Evolutionary conservation across 345 rosid species (phyloP).

Genomic region (Microcos paniculata): DNA sequence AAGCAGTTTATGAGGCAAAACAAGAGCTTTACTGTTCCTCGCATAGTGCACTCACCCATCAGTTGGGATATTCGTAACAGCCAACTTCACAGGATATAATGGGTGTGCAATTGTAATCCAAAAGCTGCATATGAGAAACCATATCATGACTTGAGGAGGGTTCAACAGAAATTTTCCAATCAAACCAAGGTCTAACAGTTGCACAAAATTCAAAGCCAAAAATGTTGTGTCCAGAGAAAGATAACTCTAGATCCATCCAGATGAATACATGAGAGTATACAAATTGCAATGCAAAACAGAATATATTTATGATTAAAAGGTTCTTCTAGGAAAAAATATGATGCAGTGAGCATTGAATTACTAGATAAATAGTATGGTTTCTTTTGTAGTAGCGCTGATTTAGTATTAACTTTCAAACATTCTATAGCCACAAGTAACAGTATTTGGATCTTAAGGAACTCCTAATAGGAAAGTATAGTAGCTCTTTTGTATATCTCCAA

Average conservation of each 20-base stretch:
- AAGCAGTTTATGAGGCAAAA: background rate
- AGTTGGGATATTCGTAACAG: conserved; percentile 47
- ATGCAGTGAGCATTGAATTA: background rate
- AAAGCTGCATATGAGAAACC: conserved; percentile 53
- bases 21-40: background rate
- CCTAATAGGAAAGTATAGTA: background rate
- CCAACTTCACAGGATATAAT: conserved; percentile 63
- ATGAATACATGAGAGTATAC: background rate
- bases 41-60: conserved; percentile 66
- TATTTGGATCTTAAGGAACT: background rate
- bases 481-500: background rate
- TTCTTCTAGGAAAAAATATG: background rate
- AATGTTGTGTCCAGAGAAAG: background rate
- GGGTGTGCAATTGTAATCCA: conserved; percentile 72
- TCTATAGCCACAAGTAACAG: background rate
- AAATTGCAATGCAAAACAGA: background rate
- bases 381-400: background rate
- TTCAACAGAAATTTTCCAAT: background rate
- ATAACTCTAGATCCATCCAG: background rate
- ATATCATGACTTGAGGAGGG: background rate
- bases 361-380: background rate
- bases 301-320: background rate
- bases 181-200: background rate
- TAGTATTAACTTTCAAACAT: background rate
- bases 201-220: no score